These are phyloP conservation scores for Penicillium taxi DNA, from an alignment of 495 filamentous ascomycete species.

Conservation along the genomic window DNA sequence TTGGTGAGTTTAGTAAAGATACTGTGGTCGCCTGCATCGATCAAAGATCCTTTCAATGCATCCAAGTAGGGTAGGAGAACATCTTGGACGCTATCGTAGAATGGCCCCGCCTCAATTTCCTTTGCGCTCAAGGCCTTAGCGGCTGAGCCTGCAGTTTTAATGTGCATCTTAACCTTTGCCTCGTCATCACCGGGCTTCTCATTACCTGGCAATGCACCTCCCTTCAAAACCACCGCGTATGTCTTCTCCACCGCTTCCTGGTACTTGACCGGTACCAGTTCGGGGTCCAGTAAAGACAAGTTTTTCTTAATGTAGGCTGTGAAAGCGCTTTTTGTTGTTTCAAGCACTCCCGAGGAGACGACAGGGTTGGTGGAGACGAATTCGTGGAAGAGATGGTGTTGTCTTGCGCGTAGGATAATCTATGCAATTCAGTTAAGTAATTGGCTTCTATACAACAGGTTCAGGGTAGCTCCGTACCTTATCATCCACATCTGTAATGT, in stretches of 20 bases:
- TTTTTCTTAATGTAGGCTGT: slow-evolving; percentile 67
- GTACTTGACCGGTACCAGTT: slow-evolving; percentile 39
- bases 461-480: slow-evolving; percentile 47
- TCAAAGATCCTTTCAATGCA: slow-evolving; percentile 59
- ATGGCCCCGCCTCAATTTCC: slow-evolving; percentile 45
- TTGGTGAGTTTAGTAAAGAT: slow-evolving; percentile 77
- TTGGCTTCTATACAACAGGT: background rate
- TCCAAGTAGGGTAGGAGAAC: slow-evolving; percentile 86
- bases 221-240: slow-evolving; percentile 52
- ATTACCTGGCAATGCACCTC: slow-evolving; percentile 49
- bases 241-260: slow-evolving; percentile 45
- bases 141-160: slow-evolving; percentile 63
- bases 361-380: slow-evolving; percentile 40
- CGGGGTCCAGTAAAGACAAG: slow-evolving; percentile 52
- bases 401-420: slow-evolving; percentile 78
- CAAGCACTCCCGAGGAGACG: slow-evolving; percentile 43
- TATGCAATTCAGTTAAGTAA: slow-evolving; percentile 17
- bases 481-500: slow-evolving; percentile 90
- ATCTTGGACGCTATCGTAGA: slow-evolving; percentile 48
- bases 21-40: slow-evolving; percentile 65
- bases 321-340: slow-evolving; percentile 60
- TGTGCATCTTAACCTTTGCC: slow-evolving; percentile 88
- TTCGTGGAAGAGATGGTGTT: slow-evolving; percentile 61
- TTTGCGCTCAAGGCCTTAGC: slow-evolving; percentile 45
- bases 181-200: slow-evolving; percentile 65